Evolutionary conservation across 805 yeast genomes (phyloP).

Genomic region (Tetrapisispora iriomotensis): DNA sequence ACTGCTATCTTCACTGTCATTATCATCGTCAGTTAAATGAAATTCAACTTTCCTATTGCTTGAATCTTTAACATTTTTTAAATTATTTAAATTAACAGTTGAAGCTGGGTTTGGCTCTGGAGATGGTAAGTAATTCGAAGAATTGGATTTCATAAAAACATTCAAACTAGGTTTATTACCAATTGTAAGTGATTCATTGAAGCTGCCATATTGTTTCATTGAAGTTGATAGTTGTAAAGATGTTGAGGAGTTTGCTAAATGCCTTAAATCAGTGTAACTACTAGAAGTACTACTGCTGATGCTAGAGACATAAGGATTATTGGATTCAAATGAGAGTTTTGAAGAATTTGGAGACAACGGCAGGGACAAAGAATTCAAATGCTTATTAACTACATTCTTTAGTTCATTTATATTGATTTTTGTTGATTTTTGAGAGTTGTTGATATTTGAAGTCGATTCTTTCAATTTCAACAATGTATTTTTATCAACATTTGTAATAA

Average conservation of each 20-base stretch:
- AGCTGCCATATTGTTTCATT: neutral
- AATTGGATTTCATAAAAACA: neutral
- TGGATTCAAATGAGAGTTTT: neutral
- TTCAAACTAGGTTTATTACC: neutral
- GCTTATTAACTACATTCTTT: neutral
- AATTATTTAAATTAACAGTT: no score
- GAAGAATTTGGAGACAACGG: conserved; percentile 1
- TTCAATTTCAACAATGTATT: neutral
- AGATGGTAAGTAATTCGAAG: neutral
- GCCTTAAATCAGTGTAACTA: neutral
- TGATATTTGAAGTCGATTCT: neutral
- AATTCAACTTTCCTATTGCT: conserved; percentile 11
- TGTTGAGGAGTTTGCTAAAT: neutral
- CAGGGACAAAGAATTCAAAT: neutral
- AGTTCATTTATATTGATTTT: neutral
- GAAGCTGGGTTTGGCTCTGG: neutral
- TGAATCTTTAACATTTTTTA: no score
- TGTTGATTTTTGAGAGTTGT: neutral
- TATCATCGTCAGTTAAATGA: conserved; percentile 11
- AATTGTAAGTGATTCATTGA: neutral
- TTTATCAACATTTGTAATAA: conserved; percentile 4
- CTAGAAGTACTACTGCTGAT: neutral
- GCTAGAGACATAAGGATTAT: no score
- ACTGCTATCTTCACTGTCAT: conserved; percentile 7
- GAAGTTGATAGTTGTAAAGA: no score